These are phyloP conservation scores for Falciphora oryzae DNA, from an alignment of 2,329 filamentous ascomycete genomes.

Conservation along the genomic window DNA sequence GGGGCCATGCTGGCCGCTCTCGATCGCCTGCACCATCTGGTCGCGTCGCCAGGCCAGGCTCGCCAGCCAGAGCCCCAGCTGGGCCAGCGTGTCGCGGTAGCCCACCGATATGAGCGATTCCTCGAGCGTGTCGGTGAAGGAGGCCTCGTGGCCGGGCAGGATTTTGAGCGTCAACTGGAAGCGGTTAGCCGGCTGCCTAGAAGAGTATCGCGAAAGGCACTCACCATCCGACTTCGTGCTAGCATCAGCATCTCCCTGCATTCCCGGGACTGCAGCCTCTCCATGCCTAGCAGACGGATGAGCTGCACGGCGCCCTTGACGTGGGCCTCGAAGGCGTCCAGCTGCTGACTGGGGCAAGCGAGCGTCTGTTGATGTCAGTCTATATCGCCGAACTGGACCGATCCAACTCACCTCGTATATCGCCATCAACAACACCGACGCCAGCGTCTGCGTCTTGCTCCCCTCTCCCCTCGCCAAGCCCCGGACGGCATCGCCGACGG, in stretches of 20 bases:
- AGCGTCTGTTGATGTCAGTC: not conserved
- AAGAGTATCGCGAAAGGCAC: too few relatives aligned
- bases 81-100: not conserved
- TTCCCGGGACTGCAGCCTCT: not conserved
- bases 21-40: not conserved
- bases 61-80: conserved; percentile 1
- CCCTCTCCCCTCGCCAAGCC: not conserved
- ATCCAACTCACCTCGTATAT: conserved; percentile 4
- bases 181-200: not conserved
- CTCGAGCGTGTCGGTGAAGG: not conserved
- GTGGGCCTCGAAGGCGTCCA: conserved; percentile 4
- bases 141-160: conserved; percentile 3
- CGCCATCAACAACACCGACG: not conserved
- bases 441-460: conserved; percentile 5
- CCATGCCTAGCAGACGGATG: not conserved
- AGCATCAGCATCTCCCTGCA: conserved; percentile 5
- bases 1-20: not conserved
- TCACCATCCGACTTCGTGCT: not conserved
- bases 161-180: conserved; percentile 4
- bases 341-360: conserved; percentile 6
- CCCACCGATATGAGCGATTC: not conserved
- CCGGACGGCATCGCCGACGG: conserved; percentile 6
- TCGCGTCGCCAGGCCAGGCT: not conserved
- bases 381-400: not conserved
- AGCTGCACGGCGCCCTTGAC: conserved; percentile 6